Conservation (phyloP, 73 alveolate species). For the Symbiodinium pilosum region DNA sequence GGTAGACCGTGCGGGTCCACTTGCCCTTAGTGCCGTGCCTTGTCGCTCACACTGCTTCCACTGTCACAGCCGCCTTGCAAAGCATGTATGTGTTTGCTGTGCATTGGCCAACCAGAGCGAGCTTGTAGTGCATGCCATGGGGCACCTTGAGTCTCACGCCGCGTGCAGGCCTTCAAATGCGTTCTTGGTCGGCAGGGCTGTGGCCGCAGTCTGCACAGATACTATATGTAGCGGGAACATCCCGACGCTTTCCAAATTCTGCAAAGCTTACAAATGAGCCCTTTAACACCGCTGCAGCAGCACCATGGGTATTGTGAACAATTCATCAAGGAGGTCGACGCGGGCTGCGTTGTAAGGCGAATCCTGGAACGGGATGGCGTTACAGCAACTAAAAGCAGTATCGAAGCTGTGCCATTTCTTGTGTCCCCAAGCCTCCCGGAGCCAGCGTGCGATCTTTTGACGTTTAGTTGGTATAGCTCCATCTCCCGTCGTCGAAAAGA, state of each 20-base stretch:
- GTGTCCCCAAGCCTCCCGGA: constrained; percentile 1
- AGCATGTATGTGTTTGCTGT: too few species aligned
- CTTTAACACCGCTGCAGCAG: not conserved
- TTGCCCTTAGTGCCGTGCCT: too few species aligned
- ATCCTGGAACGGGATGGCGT: not conserved
- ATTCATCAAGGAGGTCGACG: not conserved
- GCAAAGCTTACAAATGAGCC: constrained; percentile 27
- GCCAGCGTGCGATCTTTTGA: not conserved
- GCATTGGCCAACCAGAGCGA: not conserved
- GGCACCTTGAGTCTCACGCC: not conserved
- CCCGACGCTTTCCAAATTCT: not conserved
- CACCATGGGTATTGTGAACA: not conserved
- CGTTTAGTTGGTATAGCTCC: not conserved
- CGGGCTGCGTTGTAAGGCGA: not conserved
- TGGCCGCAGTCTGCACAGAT: not conserved
- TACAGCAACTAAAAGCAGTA: not conserved
- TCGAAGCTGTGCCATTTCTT: not conserved
- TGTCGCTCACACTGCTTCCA: too few species aligned
- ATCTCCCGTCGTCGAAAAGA: not conserved
- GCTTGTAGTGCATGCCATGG: not conserved
- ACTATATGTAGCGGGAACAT: not conserved
- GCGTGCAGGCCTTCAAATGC: not conserved
- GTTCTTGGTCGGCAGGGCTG: not conserved
- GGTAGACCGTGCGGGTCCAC: too few species aligned
- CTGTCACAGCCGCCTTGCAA: too few species aligned